phyloP scores from a whole-genome alignment of 2,329 filamentous ascomycete genomes.

The Ascochyta lentis region DNA sequence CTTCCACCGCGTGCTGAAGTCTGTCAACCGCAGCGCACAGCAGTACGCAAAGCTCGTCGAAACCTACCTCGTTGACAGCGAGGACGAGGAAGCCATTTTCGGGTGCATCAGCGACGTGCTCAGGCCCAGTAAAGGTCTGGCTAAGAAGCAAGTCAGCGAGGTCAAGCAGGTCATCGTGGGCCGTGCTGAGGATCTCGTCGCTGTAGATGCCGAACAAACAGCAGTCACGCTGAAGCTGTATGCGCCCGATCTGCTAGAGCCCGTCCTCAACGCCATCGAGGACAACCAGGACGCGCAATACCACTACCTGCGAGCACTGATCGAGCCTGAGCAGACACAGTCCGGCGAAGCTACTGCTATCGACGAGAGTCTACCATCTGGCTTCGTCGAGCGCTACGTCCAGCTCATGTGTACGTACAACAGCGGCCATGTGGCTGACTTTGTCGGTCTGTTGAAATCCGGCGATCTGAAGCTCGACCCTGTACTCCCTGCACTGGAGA shows the following conservation, averaged over 20 bases:
- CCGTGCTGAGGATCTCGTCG: conserved; percentile 70
- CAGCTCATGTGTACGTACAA: conserved; percentile 90
- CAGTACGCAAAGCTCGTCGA: conserved; percentile 80
- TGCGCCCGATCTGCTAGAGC: conserved; percentile 69
- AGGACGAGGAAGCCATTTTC: conserved; percentile 78
- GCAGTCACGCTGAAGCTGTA: conserved; percentile 70
- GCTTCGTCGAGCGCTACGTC: conserved; percentile 83
- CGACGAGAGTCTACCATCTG: conserved; percentile 51
- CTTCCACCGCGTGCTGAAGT: conserved; percentile 92
- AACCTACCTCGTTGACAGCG: conserved; percentile 83
- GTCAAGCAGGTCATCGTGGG: conserved; percentile 71
- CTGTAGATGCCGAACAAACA: conserved; percentile 69
- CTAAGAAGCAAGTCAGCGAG: conserved; percentile 73
- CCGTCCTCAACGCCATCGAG: conserved; percentile 67
- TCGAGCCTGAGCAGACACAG: conserved; percentile 64
- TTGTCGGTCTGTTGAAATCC: conserved; percentile 76
- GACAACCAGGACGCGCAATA: conserved; percentile 72
- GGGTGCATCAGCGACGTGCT: conserved; percentile 79
- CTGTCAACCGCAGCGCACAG: conserved; percentile 79
- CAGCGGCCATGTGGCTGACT: conserved; percentile 81
- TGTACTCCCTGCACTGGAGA: conserved; percentile 86
- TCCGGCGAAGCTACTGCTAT: conserved; percentile 8
- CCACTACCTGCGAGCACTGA: conserved; percentile 75
- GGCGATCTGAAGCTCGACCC: conserved; percentile 80
- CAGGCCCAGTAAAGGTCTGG: conserved; percentile 67